Base-by-base conservation (phyloP, 1,284 basidiomycete genomes). In the Rugosomyces carneus region DNA sequence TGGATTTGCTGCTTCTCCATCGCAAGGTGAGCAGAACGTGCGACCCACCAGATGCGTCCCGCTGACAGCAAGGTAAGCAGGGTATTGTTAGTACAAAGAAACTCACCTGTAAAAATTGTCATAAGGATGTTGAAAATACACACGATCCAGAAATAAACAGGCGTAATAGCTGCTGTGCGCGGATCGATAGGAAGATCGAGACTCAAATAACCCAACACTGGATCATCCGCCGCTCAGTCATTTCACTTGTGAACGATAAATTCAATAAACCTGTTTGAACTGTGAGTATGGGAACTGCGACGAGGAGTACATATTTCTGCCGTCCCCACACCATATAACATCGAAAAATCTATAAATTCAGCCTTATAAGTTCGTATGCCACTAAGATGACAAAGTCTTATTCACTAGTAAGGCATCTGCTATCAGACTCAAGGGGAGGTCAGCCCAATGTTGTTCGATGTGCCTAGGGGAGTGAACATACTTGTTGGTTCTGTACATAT, bases 41-140 rank as follows among this genome's bases (percentile, higher is more conserved):
- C 54, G 36, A 61, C 56, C 60, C 58, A 63, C 59, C 57, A 63
- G 27, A 61, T 61, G 15, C 59, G 54, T 29, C 58, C 59, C 35
- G 59, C 58, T 61, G 9, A 35, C n/a, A 18, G 27, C 24, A 8
- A 7, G 27, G 16, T 8, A 16, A 26, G 20, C 24, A 35, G 6
- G 29, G 13, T 6, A 11, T n/a, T 13, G 29, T 31, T n/a, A 31
- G 13, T 5, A 31, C 34, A 39, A 31, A 27, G 35, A 2, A 16
- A 6, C n/a, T 31, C 32, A 60, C 60, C 57, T 20, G 59, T 58
- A 9, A 52, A 40, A 15, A 49, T 36, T 3, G 57, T 57, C 49
- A 60, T 52, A 7, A 57, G 11, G 20, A 58, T 37, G 37, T 60
- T 62, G 29, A 58, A 57, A 13, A 42, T 49, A 34, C 61, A 57